Base-by-base conservation (phyloP, 129 eudicot species). In the Helichrysum umbraculigerum region DNA sequence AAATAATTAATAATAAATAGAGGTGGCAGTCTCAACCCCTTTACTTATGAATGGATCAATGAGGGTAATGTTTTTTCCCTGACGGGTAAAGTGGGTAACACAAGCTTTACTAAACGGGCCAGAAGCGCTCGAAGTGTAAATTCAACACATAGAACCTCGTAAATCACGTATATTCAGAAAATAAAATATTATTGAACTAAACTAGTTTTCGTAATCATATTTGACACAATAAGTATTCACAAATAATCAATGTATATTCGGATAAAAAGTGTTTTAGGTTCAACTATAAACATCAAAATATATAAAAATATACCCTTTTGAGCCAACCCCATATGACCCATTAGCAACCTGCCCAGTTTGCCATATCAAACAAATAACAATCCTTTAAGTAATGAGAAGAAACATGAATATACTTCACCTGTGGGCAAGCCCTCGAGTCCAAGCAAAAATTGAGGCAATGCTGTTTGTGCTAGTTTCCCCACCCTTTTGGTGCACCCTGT, bases 381-480 rank as follows among this genome's bases (percentile, higher is more conserved):
- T 63, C 39, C 30, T 5, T 29, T 63, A 14, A n/a, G n/a, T 63
- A 10, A 64, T 64, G 68, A 63, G 20, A 64, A 64, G 4, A 32
- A 64, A 64, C 35, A 21, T 6, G 66, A 15, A 16, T 16, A 32
- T 61, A 77, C n/a, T 20, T 17, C 60, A 90, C 99, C 99, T 86
- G 88, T 94, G 99, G 63, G 96, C 97, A 67, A 94, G 99, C 51
- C 99, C 99, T 41, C 96, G 85, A 32, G 97, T 79, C 99, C 99
- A 94, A 34, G 99, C 99, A 72, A 94, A 94, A 71, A 94, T 94
- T 7, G 99, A 93, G 58, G 98, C 98, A 37, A 93, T 90, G 88
- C 98, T 93, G 81, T 93, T 93, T 35, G 98, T 90, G 87, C 97
- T 94, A 22, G 99, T 94, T 83, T 94, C 97, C 29, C 97, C 99